A percentile compares a stretch with the other conserved stretches of the same genome.
phyloP scores from a whole-genome alignment of 2,329 filamentous ascomycete genomes.

The Coniochaeta sp. region DNA sequence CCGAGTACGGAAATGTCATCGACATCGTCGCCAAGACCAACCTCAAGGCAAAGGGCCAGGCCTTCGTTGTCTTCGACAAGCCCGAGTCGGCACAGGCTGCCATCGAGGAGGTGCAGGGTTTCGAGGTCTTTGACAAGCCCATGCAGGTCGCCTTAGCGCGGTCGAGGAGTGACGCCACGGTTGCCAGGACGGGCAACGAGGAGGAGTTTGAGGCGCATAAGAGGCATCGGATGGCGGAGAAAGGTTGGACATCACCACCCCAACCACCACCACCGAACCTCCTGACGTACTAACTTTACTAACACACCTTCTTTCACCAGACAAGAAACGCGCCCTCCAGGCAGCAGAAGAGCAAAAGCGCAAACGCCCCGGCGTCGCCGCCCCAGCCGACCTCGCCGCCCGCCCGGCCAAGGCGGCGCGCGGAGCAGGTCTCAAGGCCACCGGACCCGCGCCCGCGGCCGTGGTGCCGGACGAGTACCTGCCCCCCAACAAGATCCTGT shows the following conservation, averaged over 20 bases:
- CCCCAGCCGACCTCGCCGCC: slow-evolving; percentile 35
- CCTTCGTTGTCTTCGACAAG: slow-evolving; percentile 84
- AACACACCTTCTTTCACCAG: slow-evolving; percentile 22
- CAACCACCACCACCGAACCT: background rate
- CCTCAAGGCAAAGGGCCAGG: slow-evolving; percentile 87
- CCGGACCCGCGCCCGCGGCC: slow-evolving; percentile 56
- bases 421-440: slow-evolving; percentile 69
- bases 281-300: background rate
- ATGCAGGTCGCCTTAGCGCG: slow-evolving; percentile 80
- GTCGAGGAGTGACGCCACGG: slow-evolving; percentile 79
- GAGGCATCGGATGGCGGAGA: slow-evolving; percentile 75
- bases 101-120: slow-evolving; percentile 84
- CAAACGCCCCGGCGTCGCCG: slow-evolving; percentile 24
- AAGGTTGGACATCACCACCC: slow-evolving; percentile 68
- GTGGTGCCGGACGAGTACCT: slow-evolving; percentile 96
- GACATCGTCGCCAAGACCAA: slow-evolving; percentile 70
- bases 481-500: slow-evolving; percentile 93
- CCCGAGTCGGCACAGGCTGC: slow-evolving; percentile 73
- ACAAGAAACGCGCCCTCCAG: slow-evolving; percentile 75
- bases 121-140: slow-evolving; percentile 85
- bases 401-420: slow-evolving; percentile 61
- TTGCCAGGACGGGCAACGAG: slow-evolving; percentile 62
- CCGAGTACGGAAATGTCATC: slow-evolving; percentile 76
- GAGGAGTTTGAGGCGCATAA: slow-evolving; percentile 88
- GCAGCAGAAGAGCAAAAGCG: slow-evolving; percentile 71